phyloP scores from a whole-genome alignment of 352 stramenopile genomes.

The Pythium myriotylum region DNA sequence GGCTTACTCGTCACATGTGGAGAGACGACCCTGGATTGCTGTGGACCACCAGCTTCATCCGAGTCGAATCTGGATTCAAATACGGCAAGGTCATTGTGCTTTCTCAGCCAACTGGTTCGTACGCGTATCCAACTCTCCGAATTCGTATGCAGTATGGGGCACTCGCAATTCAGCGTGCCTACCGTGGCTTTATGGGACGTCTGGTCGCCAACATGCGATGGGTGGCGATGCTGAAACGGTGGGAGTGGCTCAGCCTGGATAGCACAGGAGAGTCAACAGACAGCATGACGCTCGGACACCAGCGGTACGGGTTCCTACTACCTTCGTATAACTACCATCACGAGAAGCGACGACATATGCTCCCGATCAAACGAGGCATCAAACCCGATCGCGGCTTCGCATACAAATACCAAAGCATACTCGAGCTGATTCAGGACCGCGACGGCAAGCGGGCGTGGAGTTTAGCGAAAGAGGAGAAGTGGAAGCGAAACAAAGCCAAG shows the following conservation, averaged over 20 bases:
- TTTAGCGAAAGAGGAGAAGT: conserved; percentile 41
- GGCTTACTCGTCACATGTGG: conserved; percentile 72
- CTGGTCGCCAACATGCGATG: conserved; percentile 61
- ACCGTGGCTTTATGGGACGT: conserved; percentile 54
- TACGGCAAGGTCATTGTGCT: conserved; percentile 55
- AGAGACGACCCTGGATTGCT: conserved; percentile 53
- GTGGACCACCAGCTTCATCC: conserved; percentile 46
- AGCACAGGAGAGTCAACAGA: conserved; percentile 26
- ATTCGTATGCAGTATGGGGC: conserved; percentile 44
- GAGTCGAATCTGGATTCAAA: conserved; percentile 37
- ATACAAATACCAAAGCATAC: conserved; percentile 75
- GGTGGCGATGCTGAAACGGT: conserved; percentile 68
- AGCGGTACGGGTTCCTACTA: conserved; percentile 60
- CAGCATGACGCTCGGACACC: conserved; percentile 54
- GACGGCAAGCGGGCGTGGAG: conserved; percentile 67
- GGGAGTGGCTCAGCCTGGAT: conserved; percentile 70
- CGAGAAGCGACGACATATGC: conserved; percentile 50
- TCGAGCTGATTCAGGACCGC: conserved; percentile 68
- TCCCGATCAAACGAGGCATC: conserved; percentile 39
- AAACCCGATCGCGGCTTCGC: conserved; percentile 50
- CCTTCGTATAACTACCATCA: conserved; percentile 53
- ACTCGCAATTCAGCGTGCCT: conserved; percentile 53
- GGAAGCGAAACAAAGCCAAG: conserved; percentile 19
- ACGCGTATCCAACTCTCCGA: conserved; percentile 47
- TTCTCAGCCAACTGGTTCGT: conserved; percentile 44